Evolutionary conservation across 768 basidiomycete genomes (phyloP).

Genomic region (Mycena pura): DNA sequence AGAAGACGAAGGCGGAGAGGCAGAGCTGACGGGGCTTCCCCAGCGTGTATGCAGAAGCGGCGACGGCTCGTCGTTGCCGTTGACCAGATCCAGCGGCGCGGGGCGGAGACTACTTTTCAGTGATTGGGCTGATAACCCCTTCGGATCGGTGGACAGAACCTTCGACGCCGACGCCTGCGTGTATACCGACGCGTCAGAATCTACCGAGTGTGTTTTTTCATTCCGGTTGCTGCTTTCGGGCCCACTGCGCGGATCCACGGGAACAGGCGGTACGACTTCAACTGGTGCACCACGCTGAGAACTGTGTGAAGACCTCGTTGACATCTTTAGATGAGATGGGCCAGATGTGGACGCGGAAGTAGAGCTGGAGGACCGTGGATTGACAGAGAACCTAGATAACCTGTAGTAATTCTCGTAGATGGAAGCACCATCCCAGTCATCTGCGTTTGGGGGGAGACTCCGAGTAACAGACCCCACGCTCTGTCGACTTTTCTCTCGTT

Average conservation of each 20-base stretch:
- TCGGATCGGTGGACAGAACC: slow-evolving; percentile 18
- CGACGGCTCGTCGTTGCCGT: slow-evolving; percentile 29
- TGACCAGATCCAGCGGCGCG: slow-evolving; percentile 36
- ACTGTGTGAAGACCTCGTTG: slow-evolving; percentile 43
- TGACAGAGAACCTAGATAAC: slow-evolving; percentile 68
- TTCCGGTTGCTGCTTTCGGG: slow-evolving; percentile 4
- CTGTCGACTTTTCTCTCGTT: slow-evolving; percentile 19
- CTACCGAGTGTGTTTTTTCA: slow-evolving; percentile 33
- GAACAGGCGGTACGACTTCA: slow-evolving; percentile 20
- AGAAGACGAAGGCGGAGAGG: slow-evolving; percentile 25
- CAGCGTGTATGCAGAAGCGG: slow-evolving; percentile 49
- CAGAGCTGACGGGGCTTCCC: slow-evolving; percentile 42
- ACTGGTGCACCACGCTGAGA: slow-evolving; percentile 21
- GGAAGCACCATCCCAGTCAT: slow-evolving; percentile 70
- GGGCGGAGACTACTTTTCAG: slow-evolving; percentile 31
- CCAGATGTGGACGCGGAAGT: slow-evolving; percentile 20
- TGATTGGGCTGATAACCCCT: slow-evolving; percentile 10
- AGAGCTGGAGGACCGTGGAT: slow-evolving; percentile 33
- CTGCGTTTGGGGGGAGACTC: slow-evolving; percentile 15
- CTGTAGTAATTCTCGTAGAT: slow-evolving; percentile 81
- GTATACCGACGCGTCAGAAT: slow-evolving; percentile 45
- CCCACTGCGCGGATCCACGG: slow-evolving; percentile 14
- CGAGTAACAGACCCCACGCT: slow-evolving; percentile 7
- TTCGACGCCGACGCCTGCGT: slow-evolving; percentile 42
- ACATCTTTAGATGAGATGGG: slow-evolving; percentile 17